These are phyloP conservation scores for Amylocystis lapponica DNA, from an alignment of 768 basidiomycete genomes.

Conservation along the genomic window DNA sequence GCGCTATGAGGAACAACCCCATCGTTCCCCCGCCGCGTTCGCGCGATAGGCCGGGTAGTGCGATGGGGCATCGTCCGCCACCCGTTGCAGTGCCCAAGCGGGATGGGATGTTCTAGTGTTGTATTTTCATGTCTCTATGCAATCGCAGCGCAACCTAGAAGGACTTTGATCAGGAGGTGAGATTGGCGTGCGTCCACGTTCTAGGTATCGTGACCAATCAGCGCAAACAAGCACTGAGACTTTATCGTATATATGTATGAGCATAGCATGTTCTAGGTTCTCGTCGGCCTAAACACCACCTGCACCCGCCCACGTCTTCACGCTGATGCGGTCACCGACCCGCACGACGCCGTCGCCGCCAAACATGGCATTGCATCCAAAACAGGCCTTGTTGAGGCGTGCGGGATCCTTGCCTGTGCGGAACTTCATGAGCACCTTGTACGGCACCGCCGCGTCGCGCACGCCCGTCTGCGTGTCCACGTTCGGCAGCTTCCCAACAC, in stretches of 20 bases:
- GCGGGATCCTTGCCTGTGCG: constrained; percentile 52
- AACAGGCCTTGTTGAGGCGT: constrained; percentile 47
- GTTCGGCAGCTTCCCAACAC: constrained; percentile 56
- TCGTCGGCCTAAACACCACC: too few species aligned
- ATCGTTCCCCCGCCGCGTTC: constrained; percentile 65
- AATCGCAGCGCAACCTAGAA: too few species aligned
- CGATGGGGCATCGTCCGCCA: constrained; percentile 40
- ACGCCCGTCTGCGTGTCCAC: constrained; percentile 58
- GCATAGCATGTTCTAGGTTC: too few species aligned
- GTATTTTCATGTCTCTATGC: not conserved
- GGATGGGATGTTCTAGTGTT: constrained; percentile 53
- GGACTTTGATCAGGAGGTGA: too few species aligned
- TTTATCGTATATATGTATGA: too few species aligned
- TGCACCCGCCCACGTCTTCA: constrained; percentile 19
- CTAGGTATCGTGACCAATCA: too few species aligned
- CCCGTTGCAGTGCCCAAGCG: constrained; percentile 48
- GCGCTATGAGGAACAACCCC: too few species aligned
- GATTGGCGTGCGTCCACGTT: too few species aligned
- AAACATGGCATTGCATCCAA: constrained; percentile 63
- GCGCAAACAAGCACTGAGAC: too few species aligned
- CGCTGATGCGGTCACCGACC: constrained; percentile 54
- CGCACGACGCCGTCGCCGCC: constrained; percentile 42
- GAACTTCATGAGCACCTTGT: constrained; percentile 70
- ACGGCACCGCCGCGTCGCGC: constrained; percentile 69
- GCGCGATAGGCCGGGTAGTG: constrained; percentile 57